Evolutionary conservation across 2,329 filamentous ascomycete genomes (phyloP).

Genomic region (Arthrobotrys iridis): DNA sequence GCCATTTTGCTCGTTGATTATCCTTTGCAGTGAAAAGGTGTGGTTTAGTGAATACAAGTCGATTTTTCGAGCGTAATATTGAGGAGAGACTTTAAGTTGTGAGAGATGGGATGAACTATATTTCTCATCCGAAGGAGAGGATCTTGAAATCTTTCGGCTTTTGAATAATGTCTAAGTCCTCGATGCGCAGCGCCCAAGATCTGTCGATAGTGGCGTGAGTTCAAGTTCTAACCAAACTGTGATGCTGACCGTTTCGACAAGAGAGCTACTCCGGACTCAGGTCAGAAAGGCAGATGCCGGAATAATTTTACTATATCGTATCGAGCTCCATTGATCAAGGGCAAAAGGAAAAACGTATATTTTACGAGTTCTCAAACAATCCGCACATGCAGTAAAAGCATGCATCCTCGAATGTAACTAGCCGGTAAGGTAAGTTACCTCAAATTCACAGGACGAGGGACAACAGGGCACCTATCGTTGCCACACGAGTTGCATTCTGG

Average conservation of each 20-base stretch:
- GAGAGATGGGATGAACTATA: neutral
- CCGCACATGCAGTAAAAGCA: neutral
- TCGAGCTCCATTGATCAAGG: too few species aligned
- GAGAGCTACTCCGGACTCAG: neutral
- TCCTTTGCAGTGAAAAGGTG: neutral
- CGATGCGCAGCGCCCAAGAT: neutral
- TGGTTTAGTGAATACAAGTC: too few species aligned
- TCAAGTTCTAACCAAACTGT: neutral
- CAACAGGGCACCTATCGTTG: too few species aligned
- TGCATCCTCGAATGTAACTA: too few species aligned
- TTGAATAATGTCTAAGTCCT: neutral
- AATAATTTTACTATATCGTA: neutral
- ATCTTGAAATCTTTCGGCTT: neutral
- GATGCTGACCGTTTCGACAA: neutral
- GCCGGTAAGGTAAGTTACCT: too few species aligned
- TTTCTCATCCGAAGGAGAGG: neutral
- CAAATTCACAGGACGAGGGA: too few species aligned
- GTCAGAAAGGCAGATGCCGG: neutral
- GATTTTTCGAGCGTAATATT: neutral
- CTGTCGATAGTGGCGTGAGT: conserved; percentile 17
- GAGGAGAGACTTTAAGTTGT: neutral
- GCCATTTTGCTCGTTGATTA: conserved; percentile 18
- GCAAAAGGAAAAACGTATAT: neutral
- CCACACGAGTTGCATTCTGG: too few species aligned
- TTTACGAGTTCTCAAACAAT: neutral